Conservation (phyloP, 2,329 filamentous ascomycete species). For the Verticillium nonalfalfae region DNA sequence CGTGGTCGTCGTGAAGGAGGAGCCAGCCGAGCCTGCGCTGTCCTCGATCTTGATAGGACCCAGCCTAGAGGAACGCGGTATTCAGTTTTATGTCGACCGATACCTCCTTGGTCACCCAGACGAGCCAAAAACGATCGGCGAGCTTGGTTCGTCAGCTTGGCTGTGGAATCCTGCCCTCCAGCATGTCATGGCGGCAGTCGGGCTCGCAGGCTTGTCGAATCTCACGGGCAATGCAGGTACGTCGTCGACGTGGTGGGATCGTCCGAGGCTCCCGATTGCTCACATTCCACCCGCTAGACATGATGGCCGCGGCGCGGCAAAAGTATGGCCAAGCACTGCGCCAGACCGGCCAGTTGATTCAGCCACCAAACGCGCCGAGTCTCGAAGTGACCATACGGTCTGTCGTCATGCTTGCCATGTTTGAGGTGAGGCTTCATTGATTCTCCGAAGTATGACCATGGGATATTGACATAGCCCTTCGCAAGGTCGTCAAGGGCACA, state of each 20-base stretch:
- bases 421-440: slow-evolving; percentile 40
- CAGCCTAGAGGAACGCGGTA: slow-evolving; percentile 37
- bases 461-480: not conserved
- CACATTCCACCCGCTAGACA: slow-evolving; percentile 11
- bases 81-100: slow-evolving; percentile 44
- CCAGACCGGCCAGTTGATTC: slow-evolving; percentile 35
- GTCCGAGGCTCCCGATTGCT: not conserved
- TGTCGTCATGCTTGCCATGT: slow-evolving; percentile 54
- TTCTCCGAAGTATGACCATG: not conserved
- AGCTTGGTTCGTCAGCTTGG: slow-evolving; percentile 28
- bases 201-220: slow-evolving; percentile 52
- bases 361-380: slow-evolving; percentile 21
- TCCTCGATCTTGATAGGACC: slow-evolving; percentile 28
- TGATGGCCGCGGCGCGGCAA: slow-evolving; percentile 40
- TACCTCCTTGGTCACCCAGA: slow-evolving; percentile 46
- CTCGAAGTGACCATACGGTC: slow-evolving; percentile 41
- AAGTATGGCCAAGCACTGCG: slow-evolving; percentile 49
- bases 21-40: slow-evolving; percentile 6
- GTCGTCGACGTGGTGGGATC: not conserved
- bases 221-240: slow-evolving; percentile 32
- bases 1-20: slow-evolving; percentile 1
- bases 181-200: slow-evolving; percentile 49
- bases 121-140: slow-evolving; percentile 31
- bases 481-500: slow-evolving; percentile 38
- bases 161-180: slow-evolving; percentile 31